A percentile compares a stretch with the other conserved stretches of the same genome.
phyloP scores from a whole-genome alignment of 139 green algal genomes.

The Zygnema cylindricum region DNA sequence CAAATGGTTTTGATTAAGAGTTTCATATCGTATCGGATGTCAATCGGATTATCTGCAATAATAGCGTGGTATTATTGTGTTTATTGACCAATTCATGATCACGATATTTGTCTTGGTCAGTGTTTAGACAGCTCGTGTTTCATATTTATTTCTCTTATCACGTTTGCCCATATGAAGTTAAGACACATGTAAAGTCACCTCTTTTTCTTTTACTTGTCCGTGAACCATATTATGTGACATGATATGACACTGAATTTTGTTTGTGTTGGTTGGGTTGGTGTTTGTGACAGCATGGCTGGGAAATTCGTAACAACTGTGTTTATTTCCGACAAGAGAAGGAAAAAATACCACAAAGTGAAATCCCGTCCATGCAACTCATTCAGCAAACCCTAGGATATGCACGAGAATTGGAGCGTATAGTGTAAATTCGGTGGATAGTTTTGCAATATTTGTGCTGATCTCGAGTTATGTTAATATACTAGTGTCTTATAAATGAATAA shows the following conservation, averaged over 20 bases:
- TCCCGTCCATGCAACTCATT: slow-evolving; percentile 79
- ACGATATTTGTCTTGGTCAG: not conserved
- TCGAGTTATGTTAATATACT: not conserved
- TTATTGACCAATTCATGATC: not conserved
- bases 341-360: slow-evolving; percentile 20
- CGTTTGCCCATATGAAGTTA: not conserved
- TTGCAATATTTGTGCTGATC: not conserved
- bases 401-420: slow-evolving; percentile 94
- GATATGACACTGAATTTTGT: not conserved
- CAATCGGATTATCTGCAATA: too few relatives aligned
- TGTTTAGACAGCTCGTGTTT: not conserved
- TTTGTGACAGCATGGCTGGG: slow-evolving; percentile 70
- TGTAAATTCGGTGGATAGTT: slow-evolving; percentile 58
- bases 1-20: not conserved
- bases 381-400: slow-evolving; percentile 88
- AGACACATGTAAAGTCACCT: not conserved
- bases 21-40: not conserved
- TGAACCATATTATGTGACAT: not conserved
- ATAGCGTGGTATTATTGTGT: too few relatives aligned
- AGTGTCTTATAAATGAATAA: too few relatives aligned
- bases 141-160: slow-evolving; percentile 6
- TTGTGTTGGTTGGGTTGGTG: not conserved
- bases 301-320: slow-evolving; percentile 68
- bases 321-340: slow-evolving; percentile 67
- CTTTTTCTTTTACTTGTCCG: not conserved